A percentile compares a stretch with the other conserved stretches of the same genome.
These are phyloP conservation scores for Neocallimastix lanati DNA, from an alignment of 192 early-diverging fungal species.

Conservation along the genomic window DNA sequence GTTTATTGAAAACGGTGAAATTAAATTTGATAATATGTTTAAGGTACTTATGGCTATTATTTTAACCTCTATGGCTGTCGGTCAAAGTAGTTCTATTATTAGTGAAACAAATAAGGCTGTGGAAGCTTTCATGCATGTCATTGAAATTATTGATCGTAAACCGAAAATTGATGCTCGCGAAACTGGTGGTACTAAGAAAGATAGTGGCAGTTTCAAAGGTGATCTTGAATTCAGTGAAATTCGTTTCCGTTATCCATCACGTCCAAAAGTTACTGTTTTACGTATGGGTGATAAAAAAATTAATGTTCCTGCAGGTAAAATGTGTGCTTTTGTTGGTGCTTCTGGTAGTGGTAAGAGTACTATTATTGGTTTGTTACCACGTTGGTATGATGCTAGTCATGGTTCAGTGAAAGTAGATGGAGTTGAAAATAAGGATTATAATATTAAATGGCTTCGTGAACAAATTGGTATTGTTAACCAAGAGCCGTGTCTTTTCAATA, in stretches of 20 bases:
- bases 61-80: background rate
- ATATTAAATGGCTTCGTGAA: background rate
- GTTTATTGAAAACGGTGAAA: background rate
- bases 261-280: background rate
- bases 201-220: background rate
- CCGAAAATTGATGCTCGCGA: background rate
- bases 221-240: background rate
- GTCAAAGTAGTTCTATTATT: background rate
- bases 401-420: background rate
- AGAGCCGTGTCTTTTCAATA: background rate
- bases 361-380: slow-evolving; percentile 33
- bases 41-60: background rate
- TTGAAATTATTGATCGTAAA: background rate
- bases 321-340: slow-evolving; percentile 25
- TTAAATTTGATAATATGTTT: background rate
- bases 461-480: too few species aligned
- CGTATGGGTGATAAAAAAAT: background rate
- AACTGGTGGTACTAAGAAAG: background rate
- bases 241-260: background rate
- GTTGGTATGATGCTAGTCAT: slow-evolving; percentile 4
- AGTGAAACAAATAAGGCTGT: background rate
- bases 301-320: background rate
- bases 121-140: background rate
- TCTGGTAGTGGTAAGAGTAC: slow-evolving; percentile 53
- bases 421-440: background rate